phyloP scores from a whole-genome alignment of 1,139 yeast species.

The Lodderomyces orthopsilosis region DNA sequence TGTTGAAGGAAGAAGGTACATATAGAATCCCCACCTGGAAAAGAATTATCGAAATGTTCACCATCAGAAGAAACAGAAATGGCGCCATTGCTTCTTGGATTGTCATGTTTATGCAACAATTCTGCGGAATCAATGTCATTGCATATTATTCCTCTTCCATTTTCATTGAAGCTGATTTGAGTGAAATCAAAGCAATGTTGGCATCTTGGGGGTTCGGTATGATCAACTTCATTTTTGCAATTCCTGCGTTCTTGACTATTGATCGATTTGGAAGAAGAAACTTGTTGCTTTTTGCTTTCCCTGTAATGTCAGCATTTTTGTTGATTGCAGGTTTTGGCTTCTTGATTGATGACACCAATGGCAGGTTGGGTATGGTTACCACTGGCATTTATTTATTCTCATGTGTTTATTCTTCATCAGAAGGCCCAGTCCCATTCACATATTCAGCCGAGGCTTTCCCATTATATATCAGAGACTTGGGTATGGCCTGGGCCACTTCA shows the following conservation, averaged over 20 bases:
- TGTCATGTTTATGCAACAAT: conserved; percentile 88
- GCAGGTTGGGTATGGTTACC: conserved; percentile 52
- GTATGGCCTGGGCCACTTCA: conserved; percentile 83
- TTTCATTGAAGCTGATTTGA: conserved; percentile 65
- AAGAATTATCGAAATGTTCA: conserved; percentile 55
- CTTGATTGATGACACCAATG: conserved; percentile 46
- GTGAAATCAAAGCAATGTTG: conserved; percentile 58
- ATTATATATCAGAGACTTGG: conserved; percentile 77
- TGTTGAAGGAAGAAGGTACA: conserved; percentile 64
- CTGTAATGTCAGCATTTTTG: conserved; percentile 65
- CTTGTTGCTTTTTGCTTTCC: conserved; percentile 69
- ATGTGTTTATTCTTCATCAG: conserved; percentile 77
- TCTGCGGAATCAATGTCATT: conserved; percentile 88
- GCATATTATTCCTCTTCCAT: conserved; percentile 79
- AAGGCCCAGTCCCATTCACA: conserved; percentile 92
- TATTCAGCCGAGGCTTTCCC: conserved; percentile 86
- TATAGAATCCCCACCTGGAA: conserved; percentile 51
- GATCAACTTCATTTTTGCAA: conserved; percentile 75
- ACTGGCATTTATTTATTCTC: conserved; percentile 75
- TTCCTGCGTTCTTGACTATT: conserved; percentile 81
- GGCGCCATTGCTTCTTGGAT: conserved; percentile 80
- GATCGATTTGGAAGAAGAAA: conserved; percentile 78
- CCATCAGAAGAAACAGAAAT: conserved; percentile 77
- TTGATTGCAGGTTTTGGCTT: conserved; percentile 76
- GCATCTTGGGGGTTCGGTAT: conserved; percentile 89